Evolutionary conservation across 164 flowering plant genomes (phyloP).

Genomic region (Sextonia rubra): DNA sequence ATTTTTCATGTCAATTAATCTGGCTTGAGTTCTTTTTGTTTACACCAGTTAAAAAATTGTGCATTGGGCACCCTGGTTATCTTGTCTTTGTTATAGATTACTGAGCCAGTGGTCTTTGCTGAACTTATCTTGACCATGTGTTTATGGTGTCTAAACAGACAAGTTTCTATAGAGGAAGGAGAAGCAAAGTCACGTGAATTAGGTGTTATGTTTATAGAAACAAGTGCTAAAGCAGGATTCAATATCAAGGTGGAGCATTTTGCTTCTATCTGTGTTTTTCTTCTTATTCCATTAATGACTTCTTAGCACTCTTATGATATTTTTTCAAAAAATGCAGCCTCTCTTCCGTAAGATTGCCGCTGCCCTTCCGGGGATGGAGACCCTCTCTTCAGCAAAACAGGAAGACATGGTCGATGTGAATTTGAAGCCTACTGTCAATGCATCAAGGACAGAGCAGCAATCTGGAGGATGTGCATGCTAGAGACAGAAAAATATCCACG

Average conservation of each 20-base stretch:
- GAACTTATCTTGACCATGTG: background rate
- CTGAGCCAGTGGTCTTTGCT: background rate
- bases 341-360: constrained; percentile 77
- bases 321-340: constrained; percentile 38
- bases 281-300: background rate
- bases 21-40: too few species aligned
- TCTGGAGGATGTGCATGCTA: constrained; percentile 73
- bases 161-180: constrained; percentile 87
- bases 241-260: constrained; percentile 52
- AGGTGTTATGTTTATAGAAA: constrained; percentile 76
- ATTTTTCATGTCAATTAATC: too few species aligned
- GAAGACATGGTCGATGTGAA: constrained; percentile 84
- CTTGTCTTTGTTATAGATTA: background rate
- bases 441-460: constrained; percentile 54
- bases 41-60: too few species aligned
- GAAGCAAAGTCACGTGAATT: constrained; percentile 61
- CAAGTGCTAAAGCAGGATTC: constrained; percentile 77
- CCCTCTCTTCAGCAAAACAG: constrained; percentile 61
- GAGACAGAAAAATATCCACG: background rate
- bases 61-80: too few species aligned
- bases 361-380: constrained; percentile 79
- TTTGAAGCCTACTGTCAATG: constrained; percentile 44
- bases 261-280: background rate
- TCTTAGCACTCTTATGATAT: background rate
- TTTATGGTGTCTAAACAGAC: constrained; percentile 36